Conservation (phyloP, 495 filamentous ascomycete genomes). For the Podospora sp. region DNA sequence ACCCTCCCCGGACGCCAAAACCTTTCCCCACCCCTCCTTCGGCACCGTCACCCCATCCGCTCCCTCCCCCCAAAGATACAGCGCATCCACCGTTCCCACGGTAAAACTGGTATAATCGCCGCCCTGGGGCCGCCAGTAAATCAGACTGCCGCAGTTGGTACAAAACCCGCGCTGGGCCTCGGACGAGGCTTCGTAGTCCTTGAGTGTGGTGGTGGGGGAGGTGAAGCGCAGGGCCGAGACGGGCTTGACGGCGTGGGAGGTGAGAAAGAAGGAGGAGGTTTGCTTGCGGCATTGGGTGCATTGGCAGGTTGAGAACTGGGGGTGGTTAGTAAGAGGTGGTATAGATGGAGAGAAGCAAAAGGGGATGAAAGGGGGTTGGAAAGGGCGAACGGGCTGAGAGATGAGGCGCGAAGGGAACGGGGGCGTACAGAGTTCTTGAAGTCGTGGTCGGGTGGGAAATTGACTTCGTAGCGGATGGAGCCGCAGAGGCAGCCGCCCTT, state of each 20-base stretch:
- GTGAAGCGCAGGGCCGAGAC: conserved; percentile 28
- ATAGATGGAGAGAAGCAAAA: too few species aligned
- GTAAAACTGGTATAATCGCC: conserved; percentile 29
- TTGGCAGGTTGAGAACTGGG: conserved; percentile 41
- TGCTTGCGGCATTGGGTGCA: conserved; percentile 46
- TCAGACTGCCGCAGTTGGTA: conserved; percentile 39
- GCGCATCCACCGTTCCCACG: conserved; percentile 40
- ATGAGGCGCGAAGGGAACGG: not conserved
- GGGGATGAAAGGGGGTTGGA: not conserved
- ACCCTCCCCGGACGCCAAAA: conserved; percentile 31
- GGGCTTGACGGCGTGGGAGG: conserved; percentile 25
- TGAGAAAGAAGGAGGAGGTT: conserved; percentile 40
- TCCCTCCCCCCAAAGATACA: conserved; percentile 40
- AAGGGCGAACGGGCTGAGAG: not conserved
- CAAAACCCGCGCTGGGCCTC: conserved; percentile 41
- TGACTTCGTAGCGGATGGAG: conserved; percentile 37
- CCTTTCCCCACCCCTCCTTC: conserved; percentile 34
- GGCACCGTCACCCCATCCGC: conserved; percentile 23
- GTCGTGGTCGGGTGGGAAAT: conserved; percentile 42
- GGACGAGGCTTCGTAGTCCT: conserved; percentile 34
- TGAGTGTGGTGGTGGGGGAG: conserved; percentile 29
- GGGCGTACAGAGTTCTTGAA: conserved; percentile 35
- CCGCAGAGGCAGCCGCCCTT: conserved; percentile 48
- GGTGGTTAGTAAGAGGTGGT: conserved; percentile 11
- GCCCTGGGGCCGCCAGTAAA: conserved; percentile 38